Percentiles rank a stretch among this genome's conserved stretches.
Evolutionary conservation across 768 basidiomycete genomes (phyloP).

Genomic region (Boletellus ananas): DNA sequence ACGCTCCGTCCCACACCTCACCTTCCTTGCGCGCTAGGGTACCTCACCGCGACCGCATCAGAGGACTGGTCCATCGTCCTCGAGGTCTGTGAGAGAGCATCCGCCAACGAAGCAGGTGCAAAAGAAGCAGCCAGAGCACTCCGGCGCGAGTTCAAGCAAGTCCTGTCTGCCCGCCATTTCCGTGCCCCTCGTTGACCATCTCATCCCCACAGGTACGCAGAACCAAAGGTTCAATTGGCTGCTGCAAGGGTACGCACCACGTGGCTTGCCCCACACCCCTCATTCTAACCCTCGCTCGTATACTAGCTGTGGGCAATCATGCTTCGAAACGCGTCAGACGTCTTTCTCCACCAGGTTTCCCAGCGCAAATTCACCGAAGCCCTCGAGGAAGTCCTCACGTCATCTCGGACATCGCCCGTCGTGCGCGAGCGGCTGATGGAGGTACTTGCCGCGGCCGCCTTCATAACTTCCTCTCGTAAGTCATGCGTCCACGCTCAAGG

Average conservation of each 20-base stretch:
- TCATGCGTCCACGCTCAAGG: neutral
- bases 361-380: conserved; percentile 77
- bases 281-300: conserved; percentile 1
- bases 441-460: conserved; percentile 80
- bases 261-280: neutral
- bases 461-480: conserved; percentile 32
- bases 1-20: neutral
- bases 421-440: conserved; percentile 77
- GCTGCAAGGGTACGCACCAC: conserved; percentile 60
- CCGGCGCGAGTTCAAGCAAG: conserved; percentile 81
- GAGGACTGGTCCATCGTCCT: conserved; percentile 82
- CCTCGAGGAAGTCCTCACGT: conserved; percentile 67
- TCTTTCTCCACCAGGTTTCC: conserved; percentile 67
- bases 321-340: conserved; percentile 73
- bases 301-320: conserved; percentile 84
- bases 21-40: conserved; percentile 41
- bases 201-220: conserved; percentile 53
- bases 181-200: conserved; percentile 1
- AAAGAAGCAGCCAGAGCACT: conserved; percentile 84
- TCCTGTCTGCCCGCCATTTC: conserved; percentile 3
- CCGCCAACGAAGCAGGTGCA: conserved; percentile 63
- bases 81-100: conserved; percentile 83
- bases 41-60: conserved; percentile 70
- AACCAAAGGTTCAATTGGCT: conserved; percentile 69
- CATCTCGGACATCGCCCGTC: conserved; percentile 67